Conservation (phyloP, 1,284 basidiomycete species). For the Xerocomus amazonicus region DNA sequence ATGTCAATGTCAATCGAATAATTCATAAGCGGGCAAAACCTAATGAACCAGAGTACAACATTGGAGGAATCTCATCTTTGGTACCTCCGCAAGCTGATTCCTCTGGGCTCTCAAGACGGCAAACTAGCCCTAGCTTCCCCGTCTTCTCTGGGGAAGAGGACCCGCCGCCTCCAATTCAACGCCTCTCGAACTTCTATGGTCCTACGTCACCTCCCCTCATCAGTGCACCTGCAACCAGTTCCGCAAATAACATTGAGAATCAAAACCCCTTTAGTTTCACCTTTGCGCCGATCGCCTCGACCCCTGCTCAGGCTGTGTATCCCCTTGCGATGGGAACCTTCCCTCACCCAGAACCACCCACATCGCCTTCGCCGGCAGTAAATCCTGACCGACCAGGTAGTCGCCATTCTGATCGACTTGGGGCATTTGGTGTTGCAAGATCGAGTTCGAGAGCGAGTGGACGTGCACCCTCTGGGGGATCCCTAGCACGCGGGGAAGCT, state of each 20-base stretch:
- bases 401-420: constrained; percentile 34
- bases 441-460: constrained; percentile 33
- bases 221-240: constrained; percentile 37
- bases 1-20: constrained; percentile 39
- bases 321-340: constrained; percentile 44
- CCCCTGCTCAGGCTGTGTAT: constrained; percentile 43
- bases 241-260: constrained; percentile 50
- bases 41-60: constrained; percentile 13
- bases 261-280: constrained; percentile 50
- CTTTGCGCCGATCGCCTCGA: constrained; percentile 53
- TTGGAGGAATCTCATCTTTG: constrained; percentile 4
- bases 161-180: constrained; percentile 46
- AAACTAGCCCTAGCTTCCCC: constrained; percentile 37
- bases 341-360: constrained; percentile 63
- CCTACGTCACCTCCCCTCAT: constrained; percentile 35
- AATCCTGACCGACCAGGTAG: constrained; percentile 34
- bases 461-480: constrained; percentile 30
- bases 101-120: constrained; percentile 7
- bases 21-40: constrained; percentile 51
- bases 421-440: constrained; percentile 29
- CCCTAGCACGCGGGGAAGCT: constrained; percentile 26
- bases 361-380: constrained; percentile 63
- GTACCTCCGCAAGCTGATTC: constrained; percentile 6
- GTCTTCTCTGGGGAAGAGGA: constrained; percentile 46
- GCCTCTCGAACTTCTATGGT: constrained; percentile 50